Base-by-base conservation (phyloP, 2,329 filamentous ascomycete genomes). In the Kalmusia sp. region DNA sequence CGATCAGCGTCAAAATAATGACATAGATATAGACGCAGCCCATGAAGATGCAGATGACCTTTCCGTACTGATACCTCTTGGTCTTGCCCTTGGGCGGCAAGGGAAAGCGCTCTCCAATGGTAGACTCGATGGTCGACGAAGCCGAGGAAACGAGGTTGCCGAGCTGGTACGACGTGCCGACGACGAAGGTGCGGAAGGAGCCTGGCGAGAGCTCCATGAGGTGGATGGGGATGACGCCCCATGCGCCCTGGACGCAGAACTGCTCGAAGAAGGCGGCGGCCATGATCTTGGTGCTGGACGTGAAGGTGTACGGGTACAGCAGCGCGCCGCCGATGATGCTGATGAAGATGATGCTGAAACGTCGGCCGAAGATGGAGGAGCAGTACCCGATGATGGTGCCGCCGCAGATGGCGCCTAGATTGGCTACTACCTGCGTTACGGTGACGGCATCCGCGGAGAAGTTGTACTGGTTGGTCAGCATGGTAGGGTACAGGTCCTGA, bases 1-100 rank as follows among this genome's bases (percentile, higher is more conserved):
- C 89, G 3, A 90, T 37, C 8, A 90, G 71, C 0, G 87, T 87
- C 49, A 91, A 68, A 2, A 87, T 7, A 54, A 87, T 85, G 4
- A 82, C 77, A 67, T 87, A 87, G 2, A 76, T 83, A 63, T 80
- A 96, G 1, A 96, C 91, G 62, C 88, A 92, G 1, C 82, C 92
- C 89, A 96, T 92, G 76, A 96, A 96, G 67, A 96, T 95, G 68
- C 88, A 91, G 59, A 96, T 93, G 8, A 96, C 91, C 63, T 87
- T 87, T 33, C 91, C 91, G 62, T 96, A 96, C 15, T 80, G 71
- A 1, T 81, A 74, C 22, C 74, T 59, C 46, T 58, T 60, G 0
- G 64, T 56, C 14, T 60, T 60, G 22, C 66, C 70, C 62, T 73
- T 82, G 0, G 84, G 77, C 0, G 86, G 80, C 3, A 96, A 80